Base-by-base conservation (phyloP, 2,329 filamentous ascomycete genomes). In the Emergomyces africanus region DNA sequence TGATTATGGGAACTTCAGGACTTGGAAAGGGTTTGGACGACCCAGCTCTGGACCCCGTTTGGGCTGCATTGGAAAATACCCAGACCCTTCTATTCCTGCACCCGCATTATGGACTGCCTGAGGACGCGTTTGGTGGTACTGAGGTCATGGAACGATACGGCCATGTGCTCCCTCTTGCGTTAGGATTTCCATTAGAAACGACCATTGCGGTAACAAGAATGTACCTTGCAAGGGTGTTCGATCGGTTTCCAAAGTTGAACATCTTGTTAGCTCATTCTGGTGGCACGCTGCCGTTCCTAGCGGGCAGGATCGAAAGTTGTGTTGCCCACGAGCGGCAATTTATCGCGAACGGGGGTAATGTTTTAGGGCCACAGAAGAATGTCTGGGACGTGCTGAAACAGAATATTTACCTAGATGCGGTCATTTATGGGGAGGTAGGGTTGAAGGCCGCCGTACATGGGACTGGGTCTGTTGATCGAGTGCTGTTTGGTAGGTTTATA, bases 171-270 rank as follows among this genome's bases (percentile, higher is more conserved):
- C 88, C 90, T 0, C 77, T 96, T 0, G 89, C 90, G 0, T 76
- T 96, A 3, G 91, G 91, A 0, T 96, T 96, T 69, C 90, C 91
- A 0, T 82, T 96, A 64, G 91, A 96, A 74, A 96, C 91, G 0
- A 96, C 91, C 1, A 92, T 96, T 65, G 89, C 90, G 0, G 85
- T 96, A 1, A 84, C 88, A 3, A 80, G 91, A 53, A 95, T 96
- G 89, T 85, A 90, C 58, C 77, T 96, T n/a, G 82, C 86, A 0
- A 88, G 89, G 0, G 87, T 95, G 0, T 96, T 94, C 71, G 90
- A 95, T 70, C 79, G 82, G 10, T 87, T 90, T 50, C 81, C 81
- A 0, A 75, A 77, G 9, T 73, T 96, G 62, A 79, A 83, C 25
- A 84, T 96, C 68, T 77, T 96, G 58, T 78, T 96, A 4, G 91